Evolutionary conservation across 495 filamentous ascomycete species (phyloP).

Genomic region (Penicillium soppii): DNA sequence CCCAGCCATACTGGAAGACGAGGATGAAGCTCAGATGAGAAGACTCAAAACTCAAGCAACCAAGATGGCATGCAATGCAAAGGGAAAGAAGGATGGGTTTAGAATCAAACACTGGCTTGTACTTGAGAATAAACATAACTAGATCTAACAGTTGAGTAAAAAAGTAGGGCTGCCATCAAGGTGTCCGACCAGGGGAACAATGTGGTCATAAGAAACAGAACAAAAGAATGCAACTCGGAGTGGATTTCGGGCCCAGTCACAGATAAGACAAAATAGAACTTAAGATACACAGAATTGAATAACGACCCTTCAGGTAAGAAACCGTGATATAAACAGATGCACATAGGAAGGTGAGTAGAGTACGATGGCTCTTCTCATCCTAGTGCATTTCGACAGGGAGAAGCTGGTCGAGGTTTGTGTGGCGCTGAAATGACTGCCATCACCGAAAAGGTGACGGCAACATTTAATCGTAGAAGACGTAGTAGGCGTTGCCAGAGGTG

Average conservation of each 20-base stretch:
- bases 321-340: constrained; percentile 31
- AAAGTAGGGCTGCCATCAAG: constrained; percentile 5
- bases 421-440: constrained; percentile 1
- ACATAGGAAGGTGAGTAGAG: constrained; percentile 16
- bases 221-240: constrained; percentile 32
- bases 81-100: constrained; percentile 13
- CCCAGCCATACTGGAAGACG: no score
- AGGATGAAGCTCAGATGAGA: no score
- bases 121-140: constrained; percentile 1
- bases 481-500: constrained; percentile 46
- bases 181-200: constrained; percentile 3
- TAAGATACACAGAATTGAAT: constrained; percentile 47
- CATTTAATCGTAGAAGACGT: constrained; percentile 40
- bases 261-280: constrained; percentile 35
- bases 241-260: constrained; percentile 27
- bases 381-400: constrained; percentile 7
- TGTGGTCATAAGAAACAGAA: constrained; percentile 8
- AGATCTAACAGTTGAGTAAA: constrained; percentile 11
- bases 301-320: constrained; percentile 23
- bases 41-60: background rate
- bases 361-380: constrained; percentile 12
- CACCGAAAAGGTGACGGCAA: background rate
- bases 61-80: background rate
- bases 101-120: constrained; percentile 5
- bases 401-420: constrained; percentile 12